phyloP scores from a whole-genome alignment of 2,329 filamentous ascomycete species.

The Talaromyces sp. region DNA sequence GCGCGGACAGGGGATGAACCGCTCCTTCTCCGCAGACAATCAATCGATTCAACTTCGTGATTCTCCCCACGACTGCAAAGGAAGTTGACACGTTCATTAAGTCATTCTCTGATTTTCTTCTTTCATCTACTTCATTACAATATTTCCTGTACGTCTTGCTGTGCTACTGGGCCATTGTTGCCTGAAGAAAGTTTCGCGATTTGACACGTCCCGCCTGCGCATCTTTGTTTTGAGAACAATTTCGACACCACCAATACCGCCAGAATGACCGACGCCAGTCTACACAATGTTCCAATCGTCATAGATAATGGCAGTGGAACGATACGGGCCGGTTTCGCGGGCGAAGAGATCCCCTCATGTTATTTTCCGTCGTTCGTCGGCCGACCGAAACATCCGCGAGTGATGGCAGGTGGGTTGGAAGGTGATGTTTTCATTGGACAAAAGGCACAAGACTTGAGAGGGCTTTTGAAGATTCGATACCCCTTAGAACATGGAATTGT shows the following conservation, averaged over 20 bases:
- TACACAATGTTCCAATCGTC: conserved; percentile 97
- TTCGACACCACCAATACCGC: conserved; percentile 20
- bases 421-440: conserved; percentile 96
- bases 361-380: conserved; percentile 97
- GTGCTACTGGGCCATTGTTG: neutral
- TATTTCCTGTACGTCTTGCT: neutral
- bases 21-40: conserved; percentile 16
- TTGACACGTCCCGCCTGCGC: conserved; percentile 17
- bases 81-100: neutral
- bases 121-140: neutral
- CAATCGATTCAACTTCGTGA: conserved; percentile 2
- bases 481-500: conserved; percentile 97
- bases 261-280: conserved; percentile 60
- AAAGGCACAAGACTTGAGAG: conserved; percentile 83
- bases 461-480: conserved; percentile 91
- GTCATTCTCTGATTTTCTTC: conserved; percentile 1
- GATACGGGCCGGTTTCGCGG: conserved; percentile 93
- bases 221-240: conserved; percentile 9
- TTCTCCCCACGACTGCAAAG: neutral
- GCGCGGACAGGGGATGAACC: conserved; percentile 20
- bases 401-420: conserved; percentile 92
- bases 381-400: conserved; percentile 88
- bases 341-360: conserved; percentile 92
- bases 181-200: conserved; percentile 12
- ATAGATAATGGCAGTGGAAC: conserved; percentile 98